Conservation (phyloP, 176 grass and related monocot species). For the Musa schizocarpa region DNA sequence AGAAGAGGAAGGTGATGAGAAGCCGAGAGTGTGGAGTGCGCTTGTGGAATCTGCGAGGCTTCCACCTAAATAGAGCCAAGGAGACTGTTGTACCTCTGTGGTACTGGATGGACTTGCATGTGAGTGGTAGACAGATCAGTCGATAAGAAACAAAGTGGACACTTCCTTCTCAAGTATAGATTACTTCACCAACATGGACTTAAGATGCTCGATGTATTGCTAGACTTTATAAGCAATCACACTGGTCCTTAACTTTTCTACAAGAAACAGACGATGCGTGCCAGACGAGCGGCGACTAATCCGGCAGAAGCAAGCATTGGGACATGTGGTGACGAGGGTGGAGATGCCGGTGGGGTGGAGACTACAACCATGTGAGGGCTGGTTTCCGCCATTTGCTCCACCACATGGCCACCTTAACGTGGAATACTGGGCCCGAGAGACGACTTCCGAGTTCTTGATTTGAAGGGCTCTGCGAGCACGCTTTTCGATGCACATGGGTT, state of each 20-base stretch:
- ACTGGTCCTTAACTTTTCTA: too few relatives aligned
- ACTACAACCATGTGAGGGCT: background rate
- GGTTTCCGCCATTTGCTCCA: conserved; percentile 1
- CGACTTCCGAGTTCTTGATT: too few relatives aligned
- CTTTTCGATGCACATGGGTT: background rate
- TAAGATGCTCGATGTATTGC: too few relatives aligned
- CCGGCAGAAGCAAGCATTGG: background rate
- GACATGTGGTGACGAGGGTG: background rate
- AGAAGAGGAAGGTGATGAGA: background rate
- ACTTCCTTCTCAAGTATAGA: too few relatives aligned
- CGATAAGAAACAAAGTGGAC: background rate
- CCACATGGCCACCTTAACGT: background rate
- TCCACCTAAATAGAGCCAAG: background rate
- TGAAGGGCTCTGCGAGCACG: background rate
- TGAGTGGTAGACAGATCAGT: background rate
- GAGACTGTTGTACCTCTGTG: background rate
- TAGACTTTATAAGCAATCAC: too few relatives aligned
- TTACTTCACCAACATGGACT: too few relatives aligned
- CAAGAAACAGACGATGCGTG: too few relatives aligned
- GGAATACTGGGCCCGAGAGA: background rate
- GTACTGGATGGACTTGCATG: background rate
- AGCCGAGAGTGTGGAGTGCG: background rate
- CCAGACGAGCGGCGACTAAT: background rate
- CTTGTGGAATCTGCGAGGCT: background rate
- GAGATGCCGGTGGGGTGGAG: background rate